Evolutionary conservation across 345 rosid genomes (phyloP).

Genomic region (Eucalyptus leucophloia): DNA sequence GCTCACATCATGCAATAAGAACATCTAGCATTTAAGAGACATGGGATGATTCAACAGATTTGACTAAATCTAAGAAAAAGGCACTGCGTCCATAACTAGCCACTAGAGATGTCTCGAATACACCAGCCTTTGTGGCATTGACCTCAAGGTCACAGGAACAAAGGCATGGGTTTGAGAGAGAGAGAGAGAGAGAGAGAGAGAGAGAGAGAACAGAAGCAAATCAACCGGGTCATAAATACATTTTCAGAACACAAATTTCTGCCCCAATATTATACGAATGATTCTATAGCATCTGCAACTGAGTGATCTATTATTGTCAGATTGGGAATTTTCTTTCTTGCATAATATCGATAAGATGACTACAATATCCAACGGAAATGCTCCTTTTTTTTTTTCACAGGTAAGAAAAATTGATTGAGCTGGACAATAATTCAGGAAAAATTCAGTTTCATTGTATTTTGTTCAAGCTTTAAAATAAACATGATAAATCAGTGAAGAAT

Average conservation of each 20-base stretch:
- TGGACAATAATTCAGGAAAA: background rate
- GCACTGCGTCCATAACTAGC: background rate
- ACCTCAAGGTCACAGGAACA: background rate
- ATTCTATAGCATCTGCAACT: background rate
- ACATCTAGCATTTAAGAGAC: background rate
- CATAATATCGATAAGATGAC: background rate
- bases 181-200: background rate
- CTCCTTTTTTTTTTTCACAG: background rate
- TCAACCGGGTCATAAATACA: background rate
- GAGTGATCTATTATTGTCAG: background rate
- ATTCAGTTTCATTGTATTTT: background rate
- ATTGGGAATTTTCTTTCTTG: background rate
- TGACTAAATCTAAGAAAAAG: background rate
- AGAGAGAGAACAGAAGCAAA: background rate
- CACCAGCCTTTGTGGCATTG: background rate
- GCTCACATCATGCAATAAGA: background rate
- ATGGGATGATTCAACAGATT: background rate
- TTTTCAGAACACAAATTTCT: background rate
- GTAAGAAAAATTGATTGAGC: background rate
- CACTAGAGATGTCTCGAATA: background rate
- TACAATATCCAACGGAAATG: background rate
- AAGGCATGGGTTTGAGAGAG: background rate
- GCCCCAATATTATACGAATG: background rate
- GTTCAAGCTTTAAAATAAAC: background rate
- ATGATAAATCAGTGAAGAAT: background rate